A percentile compares a stretch with the other conserved stretches of the same genome.
Evolutionary conservation across 2,329 filamentous ascomycete genomes (phyloP).

Genomic region (Talaromyces sp.): DNA sequence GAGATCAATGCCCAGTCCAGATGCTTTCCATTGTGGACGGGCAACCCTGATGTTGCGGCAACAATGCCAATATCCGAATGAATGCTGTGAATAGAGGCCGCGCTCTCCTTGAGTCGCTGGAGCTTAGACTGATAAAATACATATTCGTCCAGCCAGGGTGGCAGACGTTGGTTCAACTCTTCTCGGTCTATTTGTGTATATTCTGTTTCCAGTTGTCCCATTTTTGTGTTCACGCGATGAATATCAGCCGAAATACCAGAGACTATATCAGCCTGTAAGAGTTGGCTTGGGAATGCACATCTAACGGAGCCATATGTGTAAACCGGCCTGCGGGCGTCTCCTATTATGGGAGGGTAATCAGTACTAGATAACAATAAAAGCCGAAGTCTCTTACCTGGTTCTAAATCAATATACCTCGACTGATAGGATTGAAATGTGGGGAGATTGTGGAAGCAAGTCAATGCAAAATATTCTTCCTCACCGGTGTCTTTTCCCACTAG

Average conservation of each 20-base stretch:
- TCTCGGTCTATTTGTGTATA: background rate
- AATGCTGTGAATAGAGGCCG: background rate
- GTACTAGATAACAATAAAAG: background rate
- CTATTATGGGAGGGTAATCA: background rate
- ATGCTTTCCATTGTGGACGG: background rate
- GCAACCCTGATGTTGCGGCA: background rate
- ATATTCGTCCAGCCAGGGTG: background rate
- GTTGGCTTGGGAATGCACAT: background rate
- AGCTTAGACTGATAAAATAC: background rate
- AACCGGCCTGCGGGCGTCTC: background rate
- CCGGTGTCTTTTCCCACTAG: background rate
- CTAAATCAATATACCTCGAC: background rate
- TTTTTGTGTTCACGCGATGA: background rate
- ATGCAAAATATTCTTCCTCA: background rate
- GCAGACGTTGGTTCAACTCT: background rate
- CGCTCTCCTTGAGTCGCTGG: background rate
- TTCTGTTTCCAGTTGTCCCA: background rate
- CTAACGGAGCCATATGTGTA: background rate
- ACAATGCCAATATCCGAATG: background rate
- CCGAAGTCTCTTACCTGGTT: background rate
- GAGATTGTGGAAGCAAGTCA: constrained; percentile 2
- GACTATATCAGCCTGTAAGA: background rate
- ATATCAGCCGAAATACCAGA: background rate
- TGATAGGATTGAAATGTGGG: background rate
- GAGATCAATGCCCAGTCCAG: constrained; percentile 6